These are phyloP conservation scores for Alternaria sp. DNA, from an alignment of 2,329 filamentous ascomycete genomes.

Conservation along the genomic window DNA sequence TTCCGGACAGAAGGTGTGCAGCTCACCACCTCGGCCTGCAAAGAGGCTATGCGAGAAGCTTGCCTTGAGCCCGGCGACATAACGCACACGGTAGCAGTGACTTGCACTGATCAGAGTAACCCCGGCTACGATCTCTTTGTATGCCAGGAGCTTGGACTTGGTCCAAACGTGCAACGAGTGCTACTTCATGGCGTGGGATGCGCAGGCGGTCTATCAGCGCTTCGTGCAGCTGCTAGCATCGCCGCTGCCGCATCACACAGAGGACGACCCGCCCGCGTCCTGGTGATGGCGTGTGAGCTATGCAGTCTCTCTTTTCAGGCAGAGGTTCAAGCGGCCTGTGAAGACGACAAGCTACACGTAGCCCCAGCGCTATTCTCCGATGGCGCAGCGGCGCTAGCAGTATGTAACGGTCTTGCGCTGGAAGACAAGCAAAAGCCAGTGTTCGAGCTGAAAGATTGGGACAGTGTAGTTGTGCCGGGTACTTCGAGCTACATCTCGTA, in stretches of 20 bases:
- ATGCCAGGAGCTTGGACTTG: conserved; percentile 38
- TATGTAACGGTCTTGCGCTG: conserved; percentile 68
- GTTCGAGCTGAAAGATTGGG: conserved; percentile 70
- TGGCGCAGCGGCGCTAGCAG: conserved; percentile 68
- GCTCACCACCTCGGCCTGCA: conserved; percentile 40
- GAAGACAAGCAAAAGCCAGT: conserved; percentile 40
- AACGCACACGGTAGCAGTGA: conserved; percentile 49
- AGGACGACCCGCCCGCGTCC: conserved; percentile 65
- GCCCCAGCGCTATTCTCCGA: conserved; percentile 73
- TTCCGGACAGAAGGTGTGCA: conserved; percentile 41
- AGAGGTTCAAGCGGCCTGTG: conserved; percentile 67
- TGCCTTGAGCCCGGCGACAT: conserved; percentile 29
- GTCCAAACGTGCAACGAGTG: conserved; percentile 38
- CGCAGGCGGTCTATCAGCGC: conserved; percentile 46
- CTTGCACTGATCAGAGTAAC: conserved; percentile 47
- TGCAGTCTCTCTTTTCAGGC: conserved; percentile 63
- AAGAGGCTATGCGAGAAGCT: conserved; percentile 43
- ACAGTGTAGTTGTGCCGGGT: conserved; percentile 66
- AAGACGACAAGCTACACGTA: conserved; percentile 62
- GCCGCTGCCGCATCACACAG: conserved; percentile 67
- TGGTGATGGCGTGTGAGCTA: conserved; percentile 69
- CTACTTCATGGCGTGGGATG: conserved; percentile 50
- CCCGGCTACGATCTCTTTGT: conserved; percentile 50
- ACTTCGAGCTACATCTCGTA: conserved; percentile 70
- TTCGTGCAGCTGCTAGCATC: conserved; percentile 64